A percentile compares a stretch with the other conserved stretches of the same genome.
phyloP scores from a whole-genome alignment of 1,284 basidiomycete species.

The Sporisorium exsertum region DNA sequence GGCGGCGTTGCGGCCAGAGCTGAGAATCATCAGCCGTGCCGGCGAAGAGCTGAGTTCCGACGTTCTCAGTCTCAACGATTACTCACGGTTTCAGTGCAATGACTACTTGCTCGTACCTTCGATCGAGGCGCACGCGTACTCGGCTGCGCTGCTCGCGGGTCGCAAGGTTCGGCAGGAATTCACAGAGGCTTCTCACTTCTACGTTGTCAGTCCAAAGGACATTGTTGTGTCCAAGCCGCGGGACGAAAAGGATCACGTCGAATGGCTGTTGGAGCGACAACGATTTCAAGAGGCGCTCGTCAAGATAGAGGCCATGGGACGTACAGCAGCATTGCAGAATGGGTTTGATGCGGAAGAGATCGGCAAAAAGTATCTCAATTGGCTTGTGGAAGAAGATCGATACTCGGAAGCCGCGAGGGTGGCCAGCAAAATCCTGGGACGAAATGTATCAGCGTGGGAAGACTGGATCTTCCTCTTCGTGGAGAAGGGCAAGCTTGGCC shows the following conservation, averaged over 20 bases:
- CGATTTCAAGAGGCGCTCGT: slow-evolving; percentile 89
- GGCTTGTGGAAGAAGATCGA: slow-evolving; percentile 74
- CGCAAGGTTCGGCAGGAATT: slow-evolving; percentile 36
- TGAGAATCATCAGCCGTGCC: slow-evolving; percentile 86
- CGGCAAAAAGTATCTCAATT: slow-evolving; percentile 62
- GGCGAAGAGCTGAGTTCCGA: slow-evolving; percentile 92
- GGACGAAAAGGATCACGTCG: slow-evolving; percentile 88
- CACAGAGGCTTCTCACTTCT: slow-evolving; percentile 72
- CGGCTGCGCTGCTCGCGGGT: slow-evolving; percentile 39
- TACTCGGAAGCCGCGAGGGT: slow-evolving; percentile 84
- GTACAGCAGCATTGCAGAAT: slow-evolving; percentile 44
- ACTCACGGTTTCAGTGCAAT: slow-evolving; percentile 87
- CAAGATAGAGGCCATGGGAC: slow-evolving; percentile 79
- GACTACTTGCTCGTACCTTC: slow-evolving; percentile 80
- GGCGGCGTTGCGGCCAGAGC: slow-evolving; percentile 86
- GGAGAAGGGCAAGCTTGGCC: slow-evolving; percentile 82
- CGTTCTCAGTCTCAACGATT: slow-evolving; percentile 82
- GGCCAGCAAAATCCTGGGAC: slow-evolving; percentile 87
- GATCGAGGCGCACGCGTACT: slow-evolving; percentile 51
- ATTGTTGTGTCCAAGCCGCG: slow-evolving; percentile 85
- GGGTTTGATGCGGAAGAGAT: slow-evolving; percentile 74
- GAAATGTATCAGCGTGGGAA: slow-evolving; percentile 87
- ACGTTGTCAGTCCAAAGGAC: slow-evolving; percentile 87
- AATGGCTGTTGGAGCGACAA: slow-evolving; percentile 88
- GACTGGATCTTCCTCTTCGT: slow-evolving; percentile 93